A percentile compares a stretch with the other conserved stretches of the same genome.
phyloP scores from a whole-genome alignment of 2,329 filamentous ascomycete species.

The Blastomyces percursus region DNA sequence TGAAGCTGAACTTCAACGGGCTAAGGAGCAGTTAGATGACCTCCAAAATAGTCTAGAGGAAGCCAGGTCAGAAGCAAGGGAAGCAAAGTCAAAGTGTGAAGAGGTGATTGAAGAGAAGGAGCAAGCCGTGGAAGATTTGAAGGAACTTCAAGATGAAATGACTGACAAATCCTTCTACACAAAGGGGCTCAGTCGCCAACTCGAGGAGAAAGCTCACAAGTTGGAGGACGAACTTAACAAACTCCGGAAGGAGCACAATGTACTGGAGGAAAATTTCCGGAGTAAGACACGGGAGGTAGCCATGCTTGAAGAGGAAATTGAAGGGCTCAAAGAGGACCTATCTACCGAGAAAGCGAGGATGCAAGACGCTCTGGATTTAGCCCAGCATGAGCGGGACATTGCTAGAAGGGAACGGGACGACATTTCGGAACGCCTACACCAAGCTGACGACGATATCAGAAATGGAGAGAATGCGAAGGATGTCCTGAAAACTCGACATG shows the following conservation, averaged over 20 bases:
- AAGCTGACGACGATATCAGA: constrained; percentile 50
- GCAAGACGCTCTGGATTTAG: constrained; percentile 35
- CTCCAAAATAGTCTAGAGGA: constrained; percentile 34
- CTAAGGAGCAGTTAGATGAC: constrained; percentile 35
- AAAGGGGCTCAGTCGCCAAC: constrained; percentile 61
- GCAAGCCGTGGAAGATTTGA: constrained; percentile 44
- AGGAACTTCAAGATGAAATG: constrained; percentile 61
- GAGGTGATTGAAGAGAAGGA: constrained; percentile 44
- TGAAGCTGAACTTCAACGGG: constrained; percentile 40
- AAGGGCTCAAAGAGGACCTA: constrained; percentile 30
- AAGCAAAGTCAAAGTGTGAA: constrained; percentile 35
- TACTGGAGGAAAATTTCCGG: constrained; percentile 35
- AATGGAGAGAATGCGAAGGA: constrained; percentile 53
- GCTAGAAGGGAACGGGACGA: constrained; percentile 36
- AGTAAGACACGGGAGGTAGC: constrained; percentile 33
- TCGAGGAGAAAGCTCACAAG: constrained; percentile 58
- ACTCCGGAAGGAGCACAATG: constrained; percentile 37
- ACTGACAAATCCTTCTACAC: constrained; percentile 67
- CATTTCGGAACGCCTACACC: constrained; percentile 39
- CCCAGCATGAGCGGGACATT: constrained; percentile 35
- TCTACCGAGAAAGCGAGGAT: constrained; percentile 28
- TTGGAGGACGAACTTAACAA: constrained; percentile 56
- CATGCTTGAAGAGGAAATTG: constrained; percentile 30
- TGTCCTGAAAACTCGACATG: constrained; percentile 56
- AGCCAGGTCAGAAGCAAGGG: constrained; percentile 26